These are phyloP conservation scores for Moesziomyces sp. DNA, from an alignment of 1,284 basidiomycete species.

Conservation along the genomic window DNA sequence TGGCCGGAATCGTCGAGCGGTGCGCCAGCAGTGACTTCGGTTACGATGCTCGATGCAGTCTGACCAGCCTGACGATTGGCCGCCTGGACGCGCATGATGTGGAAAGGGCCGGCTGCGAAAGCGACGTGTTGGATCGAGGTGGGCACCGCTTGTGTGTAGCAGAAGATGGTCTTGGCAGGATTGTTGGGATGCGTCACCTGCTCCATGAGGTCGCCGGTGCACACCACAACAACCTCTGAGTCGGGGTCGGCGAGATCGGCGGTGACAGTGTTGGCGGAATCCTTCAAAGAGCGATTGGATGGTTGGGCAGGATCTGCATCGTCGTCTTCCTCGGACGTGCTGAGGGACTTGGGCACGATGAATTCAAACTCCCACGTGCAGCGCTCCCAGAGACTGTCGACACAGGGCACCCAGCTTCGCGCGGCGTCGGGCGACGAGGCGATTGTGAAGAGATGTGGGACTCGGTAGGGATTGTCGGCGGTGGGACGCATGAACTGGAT, in stretches of 20 bases:
- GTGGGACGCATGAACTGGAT: constrained; percentile 84
- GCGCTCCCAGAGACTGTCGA: constrained; percentile 94
- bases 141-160: constrained; percentile 86
- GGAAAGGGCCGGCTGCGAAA: constrained; percentile 93
- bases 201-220: constrained; percentile 80
- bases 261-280: constrained; percentile 1
- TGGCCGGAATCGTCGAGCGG: constrained; percentile 69
- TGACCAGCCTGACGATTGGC: constrained; percentile 70
- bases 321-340: constrained; percentile 29
- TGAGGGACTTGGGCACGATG: constrained; percentile 80
- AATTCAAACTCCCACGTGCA: constrained; percentile 99
- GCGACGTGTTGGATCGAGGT: constrained; percentile 95
- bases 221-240: constrained; percentile 78
- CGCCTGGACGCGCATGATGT: constrained; percentile 46
- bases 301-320: constrained; percentile 6
- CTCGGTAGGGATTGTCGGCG: constrained; percentile 83
- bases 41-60: constrained; percentile 72
- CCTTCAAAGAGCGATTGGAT: constrained; percentile 10
- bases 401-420: constrained; percentile 95
- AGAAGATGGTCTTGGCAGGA: constrained; percentile 92
- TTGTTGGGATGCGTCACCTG: constrained; percentile 87
- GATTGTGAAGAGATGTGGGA: constrained; percentile 86
- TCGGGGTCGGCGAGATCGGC: constrained; percentile 23
- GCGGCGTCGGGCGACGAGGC: constrained; percentile 89
- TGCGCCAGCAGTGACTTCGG: constrained; percentile 16